Evolutionary conservation across 208 protist species (phyloP).

Genomic region (Novymonas esmeraldas): DNA sequence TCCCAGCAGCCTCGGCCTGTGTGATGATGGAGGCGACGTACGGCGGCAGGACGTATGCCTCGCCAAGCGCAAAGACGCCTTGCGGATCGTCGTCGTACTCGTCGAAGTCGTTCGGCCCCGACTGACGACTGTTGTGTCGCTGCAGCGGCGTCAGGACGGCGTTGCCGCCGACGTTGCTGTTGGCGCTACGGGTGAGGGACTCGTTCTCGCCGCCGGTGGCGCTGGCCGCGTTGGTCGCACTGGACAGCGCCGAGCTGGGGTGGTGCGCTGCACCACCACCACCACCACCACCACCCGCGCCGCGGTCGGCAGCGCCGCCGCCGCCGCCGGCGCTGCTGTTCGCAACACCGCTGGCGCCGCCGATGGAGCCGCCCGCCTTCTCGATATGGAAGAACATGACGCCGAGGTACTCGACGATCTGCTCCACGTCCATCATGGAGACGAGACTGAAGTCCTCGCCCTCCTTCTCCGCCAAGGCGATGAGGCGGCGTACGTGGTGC

Average conservation of each 20-base stretch:
- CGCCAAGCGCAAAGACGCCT: conserved; percentile 35
- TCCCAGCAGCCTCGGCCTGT: conserved; percentile 40
- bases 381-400: conserved; percentile 82
- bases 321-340: conserved; percentile 6
- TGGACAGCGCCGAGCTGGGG: conserved; percentile 18
- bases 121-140: conserved; percentile 12
- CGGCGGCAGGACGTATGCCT: conserved; percentile 52
- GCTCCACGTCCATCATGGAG: conserved; percentile 79
- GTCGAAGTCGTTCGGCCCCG: conserved; percentile 20
- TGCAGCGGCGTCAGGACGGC: conserved; percentile 11
- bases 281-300: neutral
- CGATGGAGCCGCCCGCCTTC: conserved; percentile 33
- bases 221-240: conserved; percentile 11
- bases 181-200: conserved; percentile 17
- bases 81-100: conserved; percentile 34
- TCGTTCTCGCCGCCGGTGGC: conserved; percentile 12
- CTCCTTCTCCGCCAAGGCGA: conserved; percentile 78
- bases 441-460: conserved; percentile 62
- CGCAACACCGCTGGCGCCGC: conserved; percentile 12
- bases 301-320: neutral
- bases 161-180: conserved; percentile 23
- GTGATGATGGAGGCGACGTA: conserved; percentile 60
- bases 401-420: conserved; percentile 85
- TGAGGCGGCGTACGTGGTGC: conserved; percentile 59
- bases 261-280: conserved; percentile 8